Evolutionary conservation across 176 grass and related monocot genomes (phyloP).

Genomic region (Typha latifolia): DNA sequence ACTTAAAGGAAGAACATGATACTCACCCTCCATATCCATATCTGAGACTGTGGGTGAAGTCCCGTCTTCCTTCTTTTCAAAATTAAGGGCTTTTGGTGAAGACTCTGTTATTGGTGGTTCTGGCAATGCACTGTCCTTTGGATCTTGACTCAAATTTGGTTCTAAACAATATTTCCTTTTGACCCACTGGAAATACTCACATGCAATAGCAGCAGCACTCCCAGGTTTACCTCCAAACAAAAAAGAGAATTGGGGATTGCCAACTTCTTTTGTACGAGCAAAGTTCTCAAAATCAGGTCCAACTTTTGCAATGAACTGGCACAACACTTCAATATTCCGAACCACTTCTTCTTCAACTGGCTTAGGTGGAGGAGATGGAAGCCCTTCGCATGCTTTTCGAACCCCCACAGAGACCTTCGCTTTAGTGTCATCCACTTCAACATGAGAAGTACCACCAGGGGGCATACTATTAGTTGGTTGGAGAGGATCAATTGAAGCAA

Average conservation of each 20-base stretch:
- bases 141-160: background rate
- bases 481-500: background rate
- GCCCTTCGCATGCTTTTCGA: background rate
- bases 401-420: background rate
- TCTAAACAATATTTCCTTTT: slow-evolving; percentile 10
- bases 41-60: slow-evolving; percentile 65
- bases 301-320: background rate
- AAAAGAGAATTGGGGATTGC: slow-evolving; percentile 12
- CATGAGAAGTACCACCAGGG: background rate
- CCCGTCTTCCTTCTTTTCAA: slow-evolving; percentile 10
- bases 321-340: slow-evolving; percentile 6
- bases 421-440: background rate
- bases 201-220: slow-evolving; percentile 10
- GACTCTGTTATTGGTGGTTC: slow-evolving; percentile 11
- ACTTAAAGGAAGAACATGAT: background rate
- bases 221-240: slow-evolving; percentile 21
- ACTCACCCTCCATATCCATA: slow-evolving; percentile 70
- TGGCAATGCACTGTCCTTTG: background rate
- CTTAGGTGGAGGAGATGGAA: background rate
- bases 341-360: slow-evolving; percentile 21
- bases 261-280: slow-evolving; percentile 5
- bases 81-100: slow-evolving; percentile 4
- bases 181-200: slow-evolving; percentile 24
- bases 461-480: slow-evolving; percentile 10
- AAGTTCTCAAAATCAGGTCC: slow-evolving; percentile 15